Conservation (phyloP, 208 protist genomes). For the Porcisia hertigi region DNA sequence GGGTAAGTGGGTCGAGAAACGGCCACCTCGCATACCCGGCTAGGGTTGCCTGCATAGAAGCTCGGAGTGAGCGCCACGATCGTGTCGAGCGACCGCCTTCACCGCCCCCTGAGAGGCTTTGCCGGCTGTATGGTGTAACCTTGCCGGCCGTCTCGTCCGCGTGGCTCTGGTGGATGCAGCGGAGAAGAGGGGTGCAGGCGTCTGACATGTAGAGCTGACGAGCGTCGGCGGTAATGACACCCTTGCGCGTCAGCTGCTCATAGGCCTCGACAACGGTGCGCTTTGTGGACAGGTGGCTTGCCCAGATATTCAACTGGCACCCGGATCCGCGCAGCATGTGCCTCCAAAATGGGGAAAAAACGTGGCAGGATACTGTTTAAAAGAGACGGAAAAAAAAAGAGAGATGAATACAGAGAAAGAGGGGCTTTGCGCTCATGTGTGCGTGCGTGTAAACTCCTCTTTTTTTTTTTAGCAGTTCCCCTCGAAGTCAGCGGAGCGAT, state of each 20-base stretch:
- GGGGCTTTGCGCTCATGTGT: background rate
- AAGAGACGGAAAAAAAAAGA: background rate
- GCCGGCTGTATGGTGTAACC: slow-evolving; percentile 6
- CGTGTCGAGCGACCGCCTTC: background rate
- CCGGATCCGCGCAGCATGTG: slow-evolving; percentile 14
- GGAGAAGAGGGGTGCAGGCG: slow-evolving; percentile 63
- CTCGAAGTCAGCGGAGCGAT: background rate
- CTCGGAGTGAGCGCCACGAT: background rate
- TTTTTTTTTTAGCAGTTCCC: background rate
- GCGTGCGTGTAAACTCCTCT: background rate
- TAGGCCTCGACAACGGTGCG: slow-evolving; percentile 67
- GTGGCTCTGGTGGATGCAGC: slow-evolving; percentile 37
- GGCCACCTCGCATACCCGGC: background rate
- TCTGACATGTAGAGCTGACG: slow-evolving; percentile 63
- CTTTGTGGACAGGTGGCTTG: slow-evolving; percentile 48
- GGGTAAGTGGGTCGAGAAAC: slow-evolving; percentile 27
- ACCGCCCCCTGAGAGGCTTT: background rate
- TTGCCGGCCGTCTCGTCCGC: slow-evolving; percentile 19
- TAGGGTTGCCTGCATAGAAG: slow-evolving; percentile 2
- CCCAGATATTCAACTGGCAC: slow-evolving; percentile 42
- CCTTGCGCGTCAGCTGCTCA: slow-evolving; percentile 68
- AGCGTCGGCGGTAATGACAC: slow-evolving; percentile 49
- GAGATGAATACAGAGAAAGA: background rate
- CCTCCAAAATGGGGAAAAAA: background rate
- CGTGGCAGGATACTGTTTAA: too few species aligned